Evolutionary conservation across 2,329 filamentous ascomycete genomes (phyloP).

Genomic region (Ceratocystis destructans): DNA sequence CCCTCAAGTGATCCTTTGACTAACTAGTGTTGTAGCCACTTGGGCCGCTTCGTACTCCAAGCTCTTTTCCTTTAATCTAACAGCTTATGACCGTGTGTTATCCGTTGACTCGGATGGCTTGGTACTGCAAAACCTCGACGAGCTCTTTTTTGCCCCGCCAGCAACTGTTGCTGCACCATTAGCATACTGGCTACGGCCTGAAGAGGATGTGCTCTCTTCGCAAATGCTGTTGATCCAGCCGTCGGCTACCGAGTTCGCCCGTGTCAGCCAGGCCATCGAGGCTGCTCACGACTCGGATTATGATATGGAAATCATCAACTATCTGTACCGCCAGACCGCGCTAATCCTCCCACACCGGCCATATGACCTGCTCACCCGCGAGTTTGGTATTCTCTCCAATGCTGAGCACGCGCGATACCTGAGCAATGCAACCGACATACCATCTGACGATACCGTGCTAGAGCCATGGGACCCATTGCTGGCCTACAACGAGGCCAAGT

Average conservation of each 20-base stretch:
- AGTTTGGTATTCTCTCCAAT: constrained; percentile 38
- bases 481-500: constrained; percentile 45
- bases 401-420: constrained; percentile 33
- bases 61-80: constrained; percentile 53
- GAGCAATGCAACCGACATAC: constrained; percentile 29
- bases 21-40: constrained; percentile 28
- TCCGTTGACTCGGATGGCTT: constrained; percentile 50
- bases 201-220: constrained; percentile 41
- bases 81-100: constrained; percentile 37
- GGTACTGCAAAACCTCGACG: constrained; percentile 51
- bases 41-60: constrained; percentile 56
- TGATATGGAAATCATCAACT: constrained; percentile 56
- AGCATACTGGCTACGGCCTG: constrained; percentile 53
- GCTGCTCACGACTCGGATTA: constrained; percentile 28
- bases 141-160: constrained; percentile 53
- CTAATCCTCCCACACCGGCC: constrained; percentile 49
- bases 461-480: constrained; percentile 40
- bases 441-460: constrained; percentile 28
- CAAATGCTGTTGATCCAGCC: constrained; percentile 51
- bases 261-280: constrained; percentile 24
- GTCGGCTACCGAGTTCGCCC: constrained; percentile 35
- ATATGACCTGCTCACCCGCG: constrained; percentile 46
- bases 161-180: constrained; percentile 52
- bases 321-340: constrained; percentile 43
- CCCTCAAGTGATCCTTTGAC: neutral